Percentiles rank a stretch among this genome's conserved stretches.
Conservation (phyloP, 345 rosid genomes). For the Acer saccharum region DNA sequence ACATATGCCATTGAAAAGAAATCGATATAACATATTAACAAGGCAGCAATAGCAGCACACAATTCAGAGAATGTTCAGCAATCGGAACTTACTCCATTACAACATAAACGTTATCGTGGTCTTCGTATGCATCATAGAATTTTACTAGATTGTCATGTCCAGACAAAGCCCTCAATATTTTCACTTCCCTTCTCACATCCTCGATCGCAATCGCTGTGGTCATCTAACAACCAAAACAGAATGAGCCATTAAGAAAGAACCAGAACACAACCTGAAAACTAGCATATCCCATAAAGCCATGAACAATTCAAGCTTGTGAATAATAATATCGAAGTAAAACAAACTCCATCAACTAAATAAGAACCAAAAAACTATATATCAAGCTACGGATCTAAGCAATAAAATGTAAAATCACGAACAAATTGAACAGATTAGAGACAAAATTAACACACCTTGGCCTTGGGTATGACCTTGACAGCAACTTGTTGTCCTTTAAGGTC, state of each 20-base stretch:
- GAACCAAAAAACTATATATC: not conserved
- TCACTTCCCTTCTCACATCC: constrained; percentile 98
- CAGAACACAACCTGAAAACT: not conserved
- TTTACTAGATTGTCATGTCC: constrained; percentile 82
- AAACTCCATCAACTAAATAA: not conserved
- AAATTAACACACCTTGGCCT: constrained; percentile 56
- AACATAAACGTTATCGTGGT: constrained; percentile 80
- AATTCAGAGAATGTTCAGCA: not conserved
- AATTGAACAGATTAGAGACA: not conserved
- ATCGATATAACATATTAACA: not conserved
- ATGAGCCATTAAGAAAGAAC: not conserved
- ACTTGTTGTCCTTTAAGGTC: constrained; percentile 90
- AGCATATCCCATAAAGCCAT: not conserved
- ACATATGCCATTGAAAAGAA: not conserved
- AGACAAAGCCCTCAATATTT: constrained; percentile 77
- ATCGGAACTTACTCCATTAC: constrained; percentile 88
- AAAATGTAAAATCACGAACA: constrained; percentile 1
- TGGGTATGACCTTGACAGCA: constrained; percentile 95
- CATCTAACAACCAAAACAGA: constrained; percentile 56
- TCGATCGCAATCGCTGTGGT: constrained; percentile 95
- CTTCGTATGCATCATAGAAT: constrained; percentile 92
- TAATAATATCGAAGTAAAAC: not conserved
- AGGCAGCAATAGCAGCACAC: not conserved
- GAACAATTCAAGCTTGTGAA: not conserved
- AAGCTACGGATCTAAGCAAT: constrained; percentile 28